A percentile compares a stretch with the other conserved stretches of the same genome.
Evolutionary conservation across 176 grass and related monocot species (phyloP).

Genomic region (Musa itinerans): DNA sequence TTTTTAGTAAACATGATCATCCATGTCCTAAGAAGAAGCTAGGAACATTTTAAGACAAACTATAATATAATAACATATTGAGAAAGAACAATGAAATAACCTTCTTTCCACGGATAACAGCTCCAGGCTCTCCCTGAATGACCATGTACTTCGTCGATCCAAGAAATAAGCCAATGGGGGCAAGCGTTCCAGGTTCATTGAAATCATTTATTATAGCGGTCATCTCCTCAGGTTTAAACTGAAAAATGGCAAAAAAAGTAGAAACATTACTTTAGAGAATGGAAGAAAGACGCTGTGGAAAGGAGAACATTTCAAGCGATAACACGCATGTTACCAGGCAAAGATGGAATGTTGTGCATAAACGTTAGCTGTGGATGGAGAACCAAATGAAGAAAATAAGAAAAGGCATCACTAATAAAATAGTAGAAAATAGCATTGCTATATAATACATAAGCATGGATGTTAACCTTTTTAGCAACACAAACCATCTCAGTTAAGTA

Average conservation of each 20-base stretch:
- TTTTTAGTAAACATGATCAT: not conserved
- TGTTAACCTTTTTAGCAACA: too few relatives aligned
- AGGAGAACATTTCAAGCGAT: not conserved
- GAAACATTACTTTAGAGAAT: not conserved
- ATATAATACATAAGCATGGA: too few relatives aligned
- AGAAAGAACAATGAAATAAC: conserved; percentile 12
- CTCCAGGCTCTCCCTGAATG: conserved; percentile 63
- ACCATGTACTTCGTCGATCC: conserved; percentile 65
- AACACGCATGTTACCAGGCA: not conserved
- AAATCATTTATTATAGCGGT: conserved; percentile 70
- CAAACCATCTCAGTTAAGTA: too few relatives aligned
- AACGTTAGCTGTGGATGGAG: too few relatives aligned
- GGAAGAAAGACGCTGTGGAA: not conserved
- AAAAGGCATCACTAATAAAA: too few relatives aligned
- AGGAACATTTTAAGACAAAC: not conserved
- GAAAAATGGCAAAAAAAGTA: not conserved
- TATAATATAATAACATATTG: not conserved
- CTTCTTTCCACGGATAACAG: conserved; percentile 84
- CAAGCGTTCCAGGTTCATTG: conserved; percentile 68
- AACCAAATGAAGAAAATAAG: too few relatives aligned
- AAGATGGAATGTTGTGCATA: too few relatives aligned
- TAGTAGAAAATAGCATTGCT: too few relatives aligned
- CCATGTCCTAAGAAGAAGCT: too few relatives aligned
- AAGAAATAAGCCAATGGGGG: conserved; percentile 64
- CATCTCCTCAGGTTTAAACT: conserved; percentile 71